These are phyloP conservation scores for Penicillium herquei DNA, from an alignment of 495 filamentous ascomycete species.

Conservation along the genomic window DNA sequence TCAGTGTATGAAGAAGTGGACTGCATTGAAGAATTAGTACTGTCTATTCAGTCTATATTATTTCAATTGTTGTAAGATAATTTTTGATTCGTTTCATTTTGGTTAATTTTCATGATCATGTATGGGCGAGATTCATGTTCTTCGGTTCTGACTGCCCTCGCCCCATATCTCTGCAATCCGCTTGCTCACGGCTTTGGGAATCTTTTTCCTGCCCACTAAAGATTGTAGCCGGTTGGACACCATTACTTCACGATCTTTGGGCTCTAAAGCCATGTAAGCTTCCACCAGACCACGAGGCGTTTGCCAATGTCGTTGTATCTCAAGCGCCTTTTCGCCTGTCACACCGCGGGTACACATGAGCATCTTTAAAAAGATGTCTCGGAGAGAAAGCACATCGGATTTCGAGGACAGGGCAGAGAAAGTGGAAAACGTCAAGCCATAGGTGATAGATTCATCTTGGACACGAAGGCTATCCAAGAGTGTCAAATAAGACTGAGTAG, in stretches of 20 bases:
- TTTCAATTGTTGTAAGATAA: too few species aligned
- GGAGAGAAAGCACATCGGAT: slow-evolving; percentile 67
- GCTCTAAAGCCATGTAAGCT: slow-evolving; percentile 58
- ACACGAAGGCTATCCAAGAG: slow-evolving; percentile 56
- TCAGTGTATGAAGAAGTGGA: too few species aligned
- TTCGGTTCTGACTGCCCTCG: background rate
- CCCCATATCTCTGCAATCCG: slow-evolving; percentile 78
- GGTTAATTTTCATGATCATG: too few species aligned
- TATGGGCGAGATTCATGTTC: too few species aligned
- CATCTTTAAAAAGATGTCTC: slow-evolving; percentile 83
- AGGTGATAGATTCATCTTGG: slow-evolving; percentile 46
- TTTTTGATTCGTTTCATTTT: too few species aligned
- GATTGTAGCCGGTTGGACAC: slow-evolving; percentile 52
- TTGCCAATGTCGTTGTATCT: slow-evolving; percentile 73
- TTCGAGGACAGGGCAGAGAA: slow-evolving; percentile 74
- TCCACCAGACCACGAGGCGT: slow-evolving; percentile 69
- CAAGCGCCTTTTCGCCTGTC: slow-evolving; percentile 77
- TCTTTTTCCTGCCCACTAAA: slow-evolving; percentile 65
- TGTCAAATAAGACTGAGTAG: slow-evolving; percentile 65
- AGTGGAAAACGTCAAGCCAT: slow-evolving; percentile 68
- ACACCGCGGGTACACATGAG: slow-evolving; percentile 78
- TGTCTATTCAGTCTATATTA: too few species aligned
- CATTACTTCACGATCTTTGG: slow-evolving; percentile 48
- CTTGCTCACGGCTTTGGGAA: slow-evolving; percentile 60
- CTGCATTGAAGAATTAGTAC: too few species aligned